Evolutionary conservation across 106 monocot genomes (phyloP), one percentile per base, ranked within the genome.

Genomic region (Dioscorea dumetorum): DNA sequence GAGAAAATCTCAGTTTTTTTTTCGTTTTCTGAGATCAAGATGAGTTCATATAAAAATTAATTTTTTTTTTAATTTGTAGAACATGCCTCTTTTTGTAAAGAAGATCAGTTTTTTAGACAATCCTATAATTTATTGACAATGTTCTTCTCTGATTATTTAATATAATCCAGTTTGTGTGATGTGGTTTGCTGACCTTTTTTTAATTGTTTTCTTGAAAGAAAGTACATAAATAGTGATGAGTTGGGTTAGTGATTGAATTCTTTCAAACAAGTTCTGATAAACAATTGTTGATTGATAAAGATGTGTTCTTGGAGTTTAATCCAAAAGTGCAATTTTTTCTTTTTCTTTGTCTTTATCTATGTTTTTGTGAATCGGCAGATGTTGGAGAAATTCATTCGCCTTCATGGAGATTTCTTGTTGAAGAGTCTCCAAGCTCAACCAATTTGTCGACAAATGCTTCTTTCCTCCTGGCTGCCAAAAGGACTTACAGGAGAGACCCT

Each of bases 401-500:
- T 77, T 77, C 63, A 56, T 83, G 79, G 72, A 89, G 88, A 66
- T 75, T 63, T 8, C 48, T 67, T 53, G 81, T 76, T 7, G 84
- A 88, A 24, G 61, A 9, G 17, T 31, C 81, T 24, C 21, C 71
- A 1, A 50, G 64, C 15, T 32, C 4, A 5, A 41, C 32, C 11
- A 24, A 71, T 49, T 14, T 62, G 21, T 31, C 70, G 53, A 67
- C 65, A 24, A 84, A 87, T 48, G 52, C 67, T 28, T 81, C 86
- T 14, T 84, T 81, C 21, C 51, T 79, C 41, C 63, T 91, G 48
- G 90, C 90, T 4, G 84, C 68, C 17, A 64, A 79, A 18, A 75
- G 90, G 57, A 91, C 90, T 12, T 17, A 77, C 19, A 62, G 90
- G 48, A 83, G 60, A 67, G 87, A 91, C 41, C 86, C 90, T 53